A percentile compares a stretch with the other conserved stretches of the same genome.
Evolutionary conservation across 164 flowering plant genomes (phyloP).

Genomic region (Magnolia changhungtana): DNA sequence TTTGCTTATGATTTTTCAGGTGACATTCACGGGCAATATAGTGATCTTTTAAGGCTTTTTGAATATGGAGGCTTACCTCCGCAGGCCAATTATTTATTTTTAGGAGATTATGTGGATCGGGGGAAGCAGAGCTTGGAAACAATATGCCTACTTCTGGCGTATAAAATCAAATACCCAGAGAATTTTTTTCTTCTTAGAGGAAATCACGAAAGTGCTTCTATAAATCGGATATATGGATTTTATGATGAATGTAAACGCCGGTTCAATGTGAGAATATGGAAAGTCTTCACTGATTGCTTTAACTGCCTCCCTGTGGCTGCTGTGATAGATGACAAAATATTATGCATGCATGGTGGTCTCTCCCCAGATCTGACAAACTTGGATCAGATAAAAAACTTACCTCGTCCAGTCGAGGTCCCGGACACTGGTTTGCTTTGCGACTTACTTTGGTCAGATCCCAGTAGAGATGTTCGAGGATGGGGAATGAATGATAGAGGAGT

Average conservation of each 20-base stretch:
- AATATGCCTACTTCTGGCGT: slow-evolving; percentile 76
- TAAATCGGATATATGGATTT: slow-evolving; percentile 80
- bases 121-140: slow-evolving; percentile 85
- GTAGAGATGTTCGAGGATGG: slow-evolving; percentile 68
- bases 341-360: slow-evolving; percentile 94
- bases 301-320: slow-evolving; percentile 89
- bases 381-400: slow-evolving; percentile 62
- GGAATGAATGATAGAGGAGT: slow-evolving; percentile 86
- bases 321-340: slow-evolving; percentile 72
- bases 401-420: slow-evolving; percentile 77
- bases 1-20: slow-evolving; percentile 35
- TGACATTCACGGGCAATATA: slow-evolving; percentile 82
- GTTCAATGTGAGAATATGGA: slow-evolving; percentile 78
- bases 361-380: slow-evolving; percentile 66
- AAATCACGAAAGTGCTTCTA: slow-evolving; percentile 79
- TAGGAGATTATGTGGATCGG: slow-evolving; percentile 86
- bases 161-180: slow-evolving; percentile 76
- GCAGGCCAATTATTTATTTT: slow-evolving; percentile 63
- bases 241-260: slow-evolving; percentile 86
- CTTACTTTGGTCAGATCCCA: slow-evolving; percentile 85
- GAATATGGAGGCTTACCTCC: slow-evolving; percentile 87
- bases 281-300: slow-evolving; percentile 66
- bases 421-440: slow-evolving; percentile 84
- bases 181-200: slow-evolving; percentile 74
- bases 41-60: slow-evolving; percentile 70